phyloP scores from a whole-genome alignment of 2,329 filamentous ascomycete species.

The Talaromyces sp. region DNA sequence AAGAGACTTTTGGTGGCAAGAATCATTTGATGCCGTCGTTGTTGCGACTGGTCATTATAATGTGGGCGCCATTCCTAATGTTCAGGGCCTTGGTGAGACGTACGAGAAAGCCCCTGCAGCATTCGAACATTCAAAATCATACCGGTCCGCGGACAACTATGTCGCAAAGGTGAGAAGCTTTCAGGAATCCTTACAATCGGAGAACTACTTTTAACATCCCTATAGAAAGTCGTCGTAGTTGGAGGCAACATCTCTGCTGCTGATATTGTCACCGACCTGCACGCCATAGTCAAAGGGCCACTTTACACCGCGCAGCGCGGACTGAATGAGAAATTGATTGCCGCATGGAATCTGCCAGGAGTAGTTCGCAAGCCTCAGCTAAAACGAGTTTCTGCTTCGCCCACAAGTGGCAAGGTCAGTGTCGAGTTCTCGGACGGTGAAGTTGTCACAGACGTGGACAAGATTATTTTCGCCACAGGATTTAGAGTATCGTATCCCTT shows the following conservation, averaged over 20 bases:
- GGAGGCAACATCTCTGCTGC: constrained; percentile 25
- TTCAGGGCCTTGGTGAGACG: constrained; percentile 29
- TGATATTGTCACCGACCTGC: constrained; percentile 23
- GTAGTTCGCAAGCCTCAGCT: constrained; percentile 19
- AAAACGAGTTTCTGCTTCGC: not conserved
- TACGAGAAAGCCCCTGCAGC: constrained; percentile 24
- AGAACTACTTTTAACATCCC: too few relatives aligned
- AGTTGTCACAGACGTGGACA: constrained; percentile 16
- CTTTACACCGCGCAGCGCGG: constrained; percentile 19
- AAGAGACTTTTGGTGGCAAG: constrained; percentile 33
- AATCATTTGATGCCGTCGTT: constrained; percentile 39
- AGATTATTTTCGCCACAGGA: constrained; percentile 28
- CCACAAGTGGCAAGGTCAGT: not conserved
- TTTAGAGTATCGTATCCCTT: constrained; percentile 26
- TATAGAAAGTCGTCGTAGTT: constrained; percentile 21
- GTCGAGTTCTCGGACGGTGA: constrained; percentile 20
- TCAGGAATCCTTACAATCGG: not conserved
- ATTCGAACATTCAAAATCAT: constrained; percentile 37
- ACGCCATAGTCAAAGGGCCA: constrained; percentile 16
- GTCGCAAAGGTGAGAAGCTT: constrained; percentile 19
- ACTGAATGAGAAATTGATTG: constrained; percentile 16
- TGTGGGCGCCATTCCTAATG: constrained; percentile 34
- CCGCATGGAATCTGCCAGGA: constrained; percentile 20
- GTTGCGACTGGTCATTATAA: constrained; percentile 40
- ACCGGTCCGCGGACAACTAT: constrained; percentile 31